Evolutionary conservation across 2,329 filamentous ascomycete genomes (phyloP).

Genomic region (Stagonosporopsis vannaccii): DNA sequence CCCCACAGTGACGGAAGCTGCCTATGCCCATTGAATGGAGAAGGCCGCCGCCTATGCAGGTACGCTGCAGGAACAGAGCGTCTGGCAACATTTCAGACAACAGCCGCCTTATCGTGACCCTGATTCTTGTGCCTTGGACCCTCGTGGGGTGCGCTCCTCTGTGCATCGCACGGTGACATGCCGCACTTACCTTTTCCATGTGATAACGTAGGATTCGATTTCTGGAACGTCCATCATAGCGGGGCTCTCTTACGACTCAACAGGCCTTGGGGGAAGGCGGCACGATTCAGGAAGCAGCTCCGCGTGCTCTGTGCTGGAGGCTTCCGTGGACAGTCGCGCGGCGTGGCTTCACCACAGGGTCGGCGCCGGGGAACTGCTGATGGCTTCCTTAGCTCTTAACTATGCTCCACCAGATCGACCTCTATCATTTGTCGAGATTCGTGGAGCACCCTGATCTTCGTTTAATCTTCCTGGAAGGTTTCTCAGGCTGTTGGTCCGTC

Average conservation of each 20-base stretch:
- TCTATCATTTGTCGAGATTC: constrained; percentile 45
- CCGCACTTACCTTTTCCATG: constrained; percentile 14
- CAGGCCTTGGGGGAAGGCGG: constrained; percentile 29
- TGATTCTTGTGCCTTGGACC: constrained; percentile 3
- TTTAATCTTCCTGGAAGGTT: constrained; percentile 34
- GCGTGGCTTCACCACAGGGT: constrained; percentile 38
- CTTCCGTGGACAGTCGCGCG: constrained; percentile 33
- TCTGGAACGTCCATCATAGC: constrained; percentile 45
- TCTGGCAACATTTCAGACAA: constrained; percentile 23
- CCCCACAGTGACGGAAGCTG: constrained; percentile 42
- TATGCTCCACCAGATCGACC: constrained; percentile 42
- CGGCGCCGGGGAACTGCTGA: constrained; percentile 48
- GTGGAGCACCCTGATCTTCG: constrained; percentile 46
- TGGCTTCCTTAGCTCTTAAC: constrained; percentile 48
- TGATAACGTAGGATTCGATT: constrained; percentile 23
- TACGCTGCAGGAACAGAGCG: constrained; percentile 51
- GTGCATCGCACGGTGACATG: constrained; percentile 13
- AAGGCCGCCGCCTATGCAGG: constrained; percentile 48
- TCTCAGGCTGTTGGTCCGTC: constrained; percentile 34
- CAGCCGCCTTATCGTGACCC: constrained; percentile 28
- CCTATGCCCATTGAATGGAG: constrained; percentile 30
- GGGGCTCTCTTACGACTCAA: constrained; percentile 35
- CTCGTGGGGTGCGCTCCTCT: constrained; percentile 15
- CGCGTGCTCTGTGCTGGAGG: constrained; percentile 32
- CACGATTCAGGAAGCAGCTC: constrained; percentile 43